Percentiles rank a stretch among this genome's conserved stretches.
Evolutionary conservation across 345 rosid genomes (phyloP).

Genomic region (Euphorbia peplus): DNA sequence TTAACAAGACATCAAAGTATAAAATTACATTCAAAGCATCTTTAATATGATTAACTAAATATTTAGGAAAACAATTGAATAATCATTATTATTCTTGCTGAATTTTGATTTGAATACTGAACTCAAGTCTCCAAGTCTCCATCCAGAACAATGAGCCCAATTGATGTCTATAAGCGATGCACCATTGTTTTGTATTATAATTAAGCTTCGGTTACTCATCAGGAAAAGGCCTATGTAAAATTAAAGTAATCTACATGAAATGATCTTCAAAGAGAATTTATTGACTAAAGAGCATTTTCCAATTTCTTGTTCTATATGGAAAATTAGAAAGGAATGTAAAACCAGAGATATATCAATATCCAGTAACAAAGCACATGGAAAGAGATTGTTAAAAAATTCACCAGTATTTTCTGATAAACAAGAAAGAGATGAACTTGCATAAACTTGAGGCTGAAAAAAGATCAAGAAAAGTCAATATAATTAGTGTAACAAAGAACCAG

Average conservation of each 20-base stretch:
- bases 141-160: background rate
- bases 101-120: background rate
- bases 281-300: slow-evolving; percentile 7
- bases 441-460: slow-evolving; percentile 29
- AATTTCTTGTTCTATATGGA: slow-evolving; percentile 27
- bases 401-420: slow-evolving; percentile 24
- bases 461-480: slow-evolving; percentile 14
- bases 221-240: background rate
- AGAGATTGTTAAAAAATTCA: slow-evolving; percentile 17
- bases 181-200: background rate
- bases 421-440: slow-evolving; percentile 16
- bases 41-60: background rate
- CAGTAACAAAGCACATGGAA: background rate
- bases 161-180: background rate
- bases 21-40: background rate
- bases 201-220: background rate
- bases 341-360: background rate
- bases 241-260: background rate
- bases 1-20: background rate
- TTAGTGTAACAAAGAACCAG: background rate
- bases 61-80: background rate
- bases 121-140: background rate
- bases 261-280: slow-evolving; percentile 14
- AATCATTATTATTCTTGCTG: background rate
- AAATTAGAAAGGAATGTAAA: slow-evolving; percentile 1